Evolutionary conservation across 257 asterid species (phyloP).

Genomic region (Thymus quinquecostatus): DNA sequence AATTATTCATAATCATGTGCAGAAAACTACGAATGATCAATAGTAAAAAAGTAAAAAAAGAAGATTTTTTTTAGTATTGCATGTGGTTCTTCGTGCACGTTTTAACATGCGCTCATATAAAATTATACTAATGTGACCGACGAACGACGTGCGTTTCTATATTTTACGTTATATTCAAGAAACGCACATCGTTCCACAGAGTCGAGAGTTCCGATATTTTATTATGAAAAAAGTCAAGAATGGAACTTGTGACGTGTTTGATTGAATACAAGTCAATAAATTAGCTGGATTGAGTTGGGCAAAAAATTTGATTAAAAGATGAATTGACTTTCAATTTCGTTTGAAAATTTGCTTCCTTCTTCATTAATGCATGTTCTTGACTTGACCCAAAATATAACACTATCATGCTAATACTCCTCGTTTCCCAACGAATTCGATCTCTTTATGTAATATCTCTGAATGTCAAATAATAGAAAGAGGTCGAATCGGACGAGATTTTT

Average conservation of each 20-base stretch:
- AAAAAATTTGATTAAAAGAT: not conserved
- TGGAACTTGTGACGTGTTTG: not conserved
- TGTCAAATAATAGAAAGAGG: too few species aligned
- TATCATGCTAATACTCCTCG: too few species aligned
- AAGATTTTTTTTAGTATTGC: not conserved
- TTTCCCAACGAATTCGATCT: too few species aligned
- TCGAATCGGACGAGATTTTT: too few species aligned
- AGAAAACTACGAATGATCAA: not conserved
- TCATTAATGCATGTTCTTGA: not conserved
- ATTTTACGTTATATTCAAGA: too few species aligned
- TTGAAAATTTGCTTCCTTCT: too few species aligned
- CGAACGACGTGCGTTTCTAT: too few species aligned
- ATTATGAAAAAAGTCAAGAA: constrained; percentile 34
- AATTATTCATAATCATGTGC: not conserved
- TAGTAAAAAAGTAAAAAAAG: not conserved
- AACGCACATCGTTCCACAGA: not conserved
- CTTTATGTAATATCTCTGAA: too few species aligned
- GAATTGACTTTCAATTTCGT: constrained; percentile 3
- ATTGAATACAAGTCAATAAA: not conserved
- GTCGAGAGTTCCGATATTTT: constrained; percentile 21
- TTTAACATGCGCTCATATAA: not conserved
- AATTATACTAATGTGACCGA: not conserved
- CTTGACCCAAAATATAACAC: not conserved
- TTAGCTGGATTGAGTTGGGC: constrained; percentile 22
- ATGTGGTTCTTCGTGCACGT: not conserved